Evolutionary conservation across 129 eudicot genomes (phyloP).

Genomic region (Arctium minus): DNA sequence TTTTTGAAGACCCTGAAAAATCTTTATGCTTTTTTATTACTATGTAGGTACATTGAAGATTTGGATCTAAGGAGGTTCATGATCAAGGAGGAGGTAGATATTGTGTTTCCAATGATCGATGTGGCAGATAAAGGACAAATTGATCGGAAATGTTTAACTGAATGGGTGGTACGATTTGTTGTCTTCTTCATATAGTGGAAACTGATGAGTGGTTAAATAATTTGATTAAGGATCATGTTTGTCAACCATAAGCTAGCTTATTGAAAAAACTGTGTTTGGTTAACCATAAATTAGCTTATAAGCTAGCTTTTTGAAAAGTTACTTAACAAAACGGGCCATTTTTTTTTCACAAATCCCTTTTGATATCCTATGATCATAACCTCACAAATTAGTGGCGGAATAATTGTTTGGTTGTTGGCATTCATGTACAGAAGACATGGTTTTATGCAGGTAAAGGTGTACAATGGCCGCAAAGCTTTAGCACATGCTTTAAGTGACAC

Average conservation of each 20-base stretch:
- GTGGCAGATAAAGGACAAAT: constrained; percentile 64
- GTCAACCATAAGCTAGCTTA: background rate
- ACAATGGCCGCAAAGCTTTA: constrained; percentile 71
- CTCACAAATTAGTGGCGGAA: too few relatives aligned
- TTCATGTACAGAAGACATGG: background rate
- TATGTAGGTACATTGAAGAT: constrained; percentile 64
- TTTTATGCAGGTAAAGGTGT: constrained; percentile 72
- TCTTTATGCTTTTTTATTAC: background rate
- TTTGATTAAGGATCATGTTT: background rate
- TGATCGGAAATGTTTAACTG: constrained; percentile 55
- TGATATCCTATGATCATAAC: constrained; percentile 7
- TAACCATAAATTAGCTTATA: background rate
- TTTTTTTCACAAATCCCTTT: background rate
- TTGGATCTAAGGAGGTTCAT: constrained; percentile 70
- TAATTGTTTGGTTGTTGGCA: background rate
- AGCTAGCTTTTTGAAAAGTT: background rate
- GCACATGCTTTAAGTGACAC: constrained; percentile 83
- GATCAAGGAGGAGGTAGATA: constrained; percentile 85
- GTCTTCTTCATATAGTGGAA: background rate
- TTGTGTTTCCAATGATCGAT: constrained; percentile 68
- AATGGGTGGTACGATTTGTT: constrained; percentile 79
- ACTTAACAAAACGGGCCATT: background rate
- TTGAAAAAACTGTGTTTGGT: too few relatives aligned
- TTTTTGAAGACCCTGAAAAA: background rate
- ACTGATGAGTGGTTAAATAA: background rate